A percentile compares a stretch with the other conserved stretches of the same genome.
These are phyloP conservation scores for Calonectria multiphialidica DNA, from an alignment of 2,329 filamentous ascomycete species.

Conservation along the genomic window DNA sequence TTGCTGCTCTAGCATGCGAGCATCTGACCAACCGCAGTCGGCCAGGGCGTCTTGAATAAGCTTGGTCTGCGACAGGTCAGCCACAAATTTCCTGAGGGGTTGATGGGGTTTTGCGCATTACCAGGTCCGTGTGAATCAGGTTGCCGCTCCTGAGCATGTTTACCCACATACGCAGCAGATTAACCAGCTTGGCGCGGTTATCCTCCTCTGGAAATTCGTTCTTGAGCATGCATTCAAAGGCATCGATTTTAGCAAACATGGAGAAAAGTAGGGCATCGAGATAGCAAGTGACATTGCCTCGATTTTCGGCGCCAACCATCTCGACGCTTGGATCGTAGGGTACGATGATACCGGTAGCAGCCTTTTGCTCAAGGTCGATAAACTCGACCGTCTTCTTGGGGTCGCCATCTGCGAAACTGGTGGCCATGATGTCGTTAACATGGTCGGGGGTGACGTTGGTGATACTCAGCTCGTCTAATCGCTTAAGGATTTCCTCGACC, in stretches of 20 bases:
- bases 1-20: constrained; percentile 83
- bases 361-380: constrained; percentile 82
- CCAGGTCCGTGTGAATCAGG: constrained; percentile 87
- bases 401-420: constrained; percentile 76
- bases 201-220: constrained; percentile 79
- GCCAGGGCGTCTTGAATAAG: constrained; percentile 85
- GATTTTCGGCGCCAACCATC: constrained; percentile 89
- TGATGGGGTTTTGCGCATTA: constrained; percentile 53
- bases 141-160: constrained; percentile 90
- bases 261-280: constrained; percentile 91
- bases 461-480: constrained; percentile 58
- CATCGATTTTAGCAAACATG: constrained; percentile 92
- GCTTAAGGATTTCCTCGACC: constrained; percentile 56
- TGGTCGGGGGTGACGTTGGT: constrained; percentile 67
- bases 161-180: constrained; percentile 88
- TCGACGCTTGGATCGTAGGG: constrained; percentile 78
- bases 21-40: constrained; percentile 90
- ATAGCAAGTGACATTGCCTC: constrained; percentile 91
- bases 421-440: constrained; percentile 67
- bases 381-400: constrained; percentile 81
- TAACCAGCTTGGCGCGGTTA: constrained; percentile 77
- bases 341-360: constrained; percentile 82
- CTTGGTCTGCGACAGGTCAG: constrained; percentile 71
- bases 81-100: background rate
- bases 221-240: constrained; percentile 93